These are phyloP conservation scores for Solanum etuberosum DNA, from an alignment of 257 asterid genomes.

Conservation along the genomic window DNA sequence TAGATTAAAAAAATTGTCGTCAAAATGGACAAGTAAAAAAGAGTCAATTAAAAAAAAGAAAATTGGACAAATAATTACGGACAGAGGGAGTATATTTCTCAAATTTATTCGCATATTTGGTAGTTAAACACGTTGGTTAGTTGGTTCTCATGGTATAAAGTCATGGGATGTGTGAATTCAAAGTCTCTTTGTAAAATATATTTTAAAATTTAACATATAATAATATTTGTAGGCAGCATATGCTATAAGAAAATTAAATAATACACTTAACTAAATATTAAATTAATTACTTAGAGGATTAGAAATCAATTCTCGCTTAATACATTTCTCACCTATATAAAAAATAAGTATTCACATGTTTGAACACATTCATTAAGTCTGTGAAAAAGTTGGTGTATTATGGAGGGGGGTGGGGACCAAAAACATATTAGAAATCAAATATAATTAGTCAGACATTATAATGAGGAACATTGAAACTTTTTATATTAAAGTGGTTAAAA, in stretches of 20 bases:
- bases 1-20: too few species aligned
- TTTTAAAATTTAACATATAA: too few species aligned
- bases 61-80: too few species aligned
- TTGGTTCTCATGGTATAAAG: neutral
- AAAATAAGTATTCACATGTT: neutral
- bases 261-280: too few species aligned
- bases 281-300: too few species aligned
- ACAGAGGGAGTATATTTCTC: neutral
- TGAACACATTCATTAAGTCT: neutral
- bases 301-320: neutral
- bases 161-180: neutral
- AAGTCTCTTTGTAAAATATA: too few species aligned
- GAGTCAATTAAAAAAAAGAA: too few species aligned
- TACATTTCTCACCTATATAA: neutral
- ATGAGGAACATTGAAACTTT: neutral
- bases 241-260: too few species aligned
- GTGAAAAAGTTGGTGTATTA: neutral
- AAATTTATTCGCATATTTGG: neutral
- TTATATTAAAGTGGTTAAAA: neutral
- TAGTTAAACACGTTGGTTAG: neutral
- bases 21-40: too few species aligned
- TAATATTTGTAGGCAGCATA: too few species aligned
- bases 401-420: neutral
- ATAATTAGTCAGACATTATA: neutral
- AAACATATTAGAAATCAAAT: neutral